phyloP scores from a whole-genome alignment of 2,329 filamentous ascomycete genomes.

The Arthroderma uncinatum region DNA sequence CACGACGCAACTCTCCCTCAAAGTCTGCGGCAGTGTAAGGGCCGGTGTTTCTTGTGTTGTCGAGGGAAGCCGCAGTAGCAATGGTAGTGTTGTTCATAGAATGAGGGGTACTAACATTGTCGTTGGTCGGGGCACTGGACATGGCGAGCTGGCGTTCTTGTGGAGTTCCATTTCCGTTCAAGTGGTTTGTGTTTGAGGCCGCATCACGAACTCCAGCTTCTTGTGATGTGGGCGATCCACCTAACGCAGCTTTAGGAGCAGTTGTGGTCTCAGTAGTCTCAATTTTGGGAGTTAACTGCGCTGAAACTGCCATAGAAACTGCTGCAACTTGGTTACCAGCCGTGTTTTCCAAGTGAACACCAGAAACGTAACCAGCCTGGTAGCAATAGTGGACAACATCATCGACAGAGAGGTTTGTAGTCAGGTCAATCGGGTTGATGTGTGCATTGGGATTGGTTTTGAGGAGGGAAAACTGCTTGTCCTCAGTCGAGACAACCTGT shows the following conservation, averaged over 20 bases:
- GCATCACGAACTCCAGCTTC: background rate
- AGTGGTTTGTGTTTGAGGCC: background rate
- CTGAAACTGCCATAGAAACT: conserved; percentile 21
- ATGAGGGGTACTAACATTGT: background rate
- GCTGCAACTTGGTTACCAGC: conserved; percentile 9
- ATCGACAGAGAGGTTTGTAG: conserved; percentile 24
- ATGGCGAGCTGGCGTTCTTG: background rate
- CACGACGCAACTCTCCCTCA: conserved; percentile 10
- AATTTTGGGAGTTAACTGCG: conserved; percentile 15
- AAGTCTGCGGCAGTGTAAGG: conserved; percentile 10
- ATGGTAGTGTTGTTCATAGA: background rate
- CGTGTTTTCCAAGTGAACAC: conserved; percentile 11
- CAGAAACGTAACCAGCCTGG: conserved; percentile 21
- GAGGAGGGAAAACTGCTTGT: conserved; percentile 19
- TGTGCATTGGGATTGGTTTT: conserved; percentile 14
- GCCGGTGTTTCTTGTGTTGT: background rate
- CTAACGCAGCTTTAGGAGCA: conserved; percentile 13
- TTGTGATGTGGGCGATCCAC: conserved; percentile 2
- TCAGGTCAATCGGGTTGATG: conserved; percentile 17
- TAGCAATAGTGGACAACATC: conserved; percentile 27
- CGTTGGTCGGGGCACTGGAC: background rate
- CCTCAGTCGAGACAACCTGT: conserved; percentile 27
- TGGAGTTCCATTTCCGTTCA: background rate
- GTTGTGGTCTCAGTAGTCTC: conserved; percentile 9
- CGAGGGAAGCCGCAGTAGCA: background rate